Evolutionary conservation across 768 basidiomycete species (phyloP).

Genomic region (Strobilomyces confusus): DNA sequence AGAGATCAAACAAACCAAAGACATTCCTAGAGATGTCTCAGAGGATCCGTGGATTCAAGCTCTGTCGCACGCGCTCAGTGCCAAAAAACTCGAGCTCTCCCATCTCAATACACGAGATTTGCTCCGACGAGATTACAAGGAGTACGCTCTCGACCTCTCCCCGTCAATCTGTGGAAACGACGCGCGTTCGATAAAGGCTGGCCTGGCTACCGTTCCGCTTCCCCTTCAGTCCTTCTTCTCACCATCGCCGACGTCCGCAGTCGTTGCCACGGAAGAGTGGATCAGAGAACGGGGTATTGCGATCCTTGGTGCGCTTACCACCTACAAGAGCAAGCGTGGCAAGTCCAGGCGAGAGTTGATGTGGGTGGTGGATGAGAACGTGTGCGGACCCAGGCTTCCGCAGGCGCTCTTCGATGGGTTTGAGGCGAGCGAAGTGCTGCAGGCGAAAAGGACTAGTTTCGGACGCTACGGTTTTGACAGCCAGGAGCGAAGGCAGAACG

Average conservation of each 20-base stretch:
- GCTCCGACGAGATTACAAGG: conserved; percentile 93
- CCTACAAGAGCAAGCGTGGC: conserved; percentile 49
- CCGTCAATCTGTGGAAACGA: conserved; percentile 18
- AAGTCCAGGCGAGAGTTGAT: conserved; percentile 67
- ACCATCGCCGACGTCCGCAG: conserved; percentile 19
- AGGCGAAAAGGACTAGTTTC: conserved; percentile 40
- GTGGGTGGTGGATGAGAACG: conserved; percentile 53
- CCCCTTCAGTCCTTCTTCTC: conserved; percentile 45
- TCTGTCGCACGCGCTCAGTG: conserved; percentile 42
- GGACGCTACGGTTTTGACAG: conserved; percentile 17
- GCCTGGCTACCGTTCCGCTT: conserved; percentile 80
- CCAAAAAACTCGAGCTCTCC: conserved; percentile 65
- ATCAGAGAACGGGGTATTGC: conserved; percentile 62
- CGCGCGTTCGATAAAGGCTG: conserved; percentile 49
- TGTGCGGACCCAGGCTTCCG: conserved; percentile 26
- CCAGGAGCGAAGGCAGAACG: not conserved
- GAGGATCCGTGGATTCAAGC: conserved; percentile 42
- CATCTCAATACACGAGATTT: conserved; percentile 71
- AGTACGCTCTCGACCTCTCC: conserved; percentile 56
- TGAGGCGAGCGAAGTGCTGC: conserved; percentile 50
- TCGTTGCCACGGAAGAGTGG: conserved; percentile 42
- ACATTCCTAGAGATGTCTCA: conserved; percentile 29
- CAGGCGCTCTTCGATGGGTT: conserved; percentile 54
- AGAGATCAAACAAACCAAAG: not conserved
- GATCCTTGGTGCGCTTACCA: conserved; percentile 77